Evolutionary conservation across 805 yeast genomes (phyloP).

Genomic region (Yarrowia porcina): DNA sequence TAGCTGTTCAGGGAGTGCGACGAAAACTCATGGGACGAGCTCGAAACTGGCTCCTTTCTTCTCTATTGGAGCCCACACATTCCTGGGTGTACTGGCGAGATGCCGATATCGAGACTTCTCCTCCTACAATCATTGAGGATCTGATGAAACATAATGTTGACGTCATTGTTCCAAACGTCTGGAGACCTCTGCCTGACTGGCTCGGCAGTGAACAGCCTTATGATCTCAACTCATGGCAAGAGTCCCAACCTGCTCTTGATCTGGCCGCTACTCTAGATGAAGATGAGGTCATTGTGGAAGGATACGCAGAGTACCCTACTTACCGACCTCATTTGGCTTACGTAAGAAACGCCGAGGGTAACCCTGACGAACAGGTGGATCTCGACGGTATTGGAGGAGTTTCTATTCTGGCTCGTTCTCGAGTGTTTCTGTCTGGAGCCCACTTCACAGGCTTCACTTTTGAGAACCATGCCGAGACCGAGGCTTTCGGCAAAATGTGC

Average conservation of each 20-base stretch:
- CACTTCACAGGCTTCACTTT: constrained; percentile 97
- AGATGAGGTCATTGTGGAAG: constrained; percentile 96
- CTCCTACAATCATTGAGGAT: constrained; percentile 83
- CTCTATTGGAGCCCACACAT: constrained; percentile 87
- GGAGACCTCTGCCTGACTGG: constrained; percentile 95
- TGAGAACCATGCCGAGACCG: constrained; percentile 96
- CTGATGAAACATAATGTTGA: constrained; percentile 90
- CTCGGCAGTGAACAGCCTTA: constrained; percentile 90
- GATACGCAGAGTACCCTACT: constrained; percentile 94
- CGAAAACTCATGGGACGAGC: constrained; percentile 96
- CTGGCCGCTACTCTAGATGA: constrained; percentile 61
- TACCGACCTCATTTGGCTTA: constrained; percentile 98
- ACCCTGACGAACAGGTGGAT: constrained; percentile 80
- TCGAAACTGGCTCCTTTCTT: constrained; percentile 88
- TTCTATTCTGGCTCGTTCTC: constrained; percentile 81
- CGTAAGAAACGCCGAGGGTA: constrained; percentile 90
- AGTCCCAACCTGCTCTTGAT: constrained; percentile 64
- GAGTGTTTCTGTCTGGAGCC: constrained; percentile 80
- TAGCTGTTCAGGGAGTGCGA: constrained; percentile 95
- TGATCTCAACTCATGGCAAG: constrained; percentile 96
- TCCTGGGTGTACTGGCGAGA: constrained; percentile 98
- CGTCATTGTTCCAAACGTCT: constrained; percentile 96
- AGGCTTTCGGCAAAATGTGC: constrained; percentile 91
- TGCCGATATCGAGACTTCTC: constrained; percentile 94
- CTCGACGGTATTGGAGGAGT: constrained; percentile 98